Evolutionary conservation across 345 rosid genomes (phyloP), one percentile per base, ranked within the genome.

Genomic region (Eucalyptus regnans): DNA sequence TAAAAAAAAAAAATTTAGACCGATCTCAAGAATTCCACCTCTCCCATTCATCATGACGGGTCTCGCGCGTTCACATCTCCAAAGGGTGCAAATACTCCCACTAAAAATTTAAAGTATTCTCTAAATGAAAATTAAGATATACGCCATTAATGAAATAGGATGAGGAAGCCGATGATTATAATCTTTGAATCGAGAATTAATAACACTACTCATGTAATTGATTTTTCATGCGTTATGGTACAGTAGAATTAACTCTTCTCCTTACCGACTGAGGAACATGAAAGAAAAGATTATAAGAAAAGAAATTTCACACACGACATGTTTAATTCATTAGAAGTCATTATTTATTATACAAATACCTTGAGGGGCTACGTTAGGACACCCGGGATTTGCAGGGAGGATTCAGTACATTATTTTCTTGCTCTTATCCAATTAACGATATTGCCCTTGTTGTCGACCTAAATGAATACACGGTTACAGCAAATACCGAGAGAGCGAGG

Each of bases 251-350:
- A 66, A 66, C 41, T 66, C 41, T 66, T 66, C 79, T 66, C 20
- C 41, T 14, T 7, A 66, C 1, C 0, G 11, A 31, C 0, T 5
- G 0, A 15, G 0, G 33, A 62, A 13, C 71, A 7, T n/a, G 15
- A 29, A 62, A 29, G 17, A 62, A 62, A 62, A 62, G 13, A n/a
- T 62, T n/a, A 66, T 66, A n/a, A 1, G 3, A 64, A 64, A 62
- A 62, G 68, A 62, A 62, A 29, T 1, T 1, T 62, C 37, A n/a
- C 17, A 27, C 41, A 15, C 3, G 10, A 66, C 0, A 31, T 66
- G 1, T n/a, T 66, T 66, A 66, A n/a, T 31, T 66, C 3, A 31
- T 20, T 17, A 7, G 22, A 66, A 66, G 33, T 66, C 16, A 16
- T 7, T 66, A 31, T 66, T 66, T 3, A 31, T n/a, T 66, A 66